Evolutionary conservation across 495 filamentous ascomycete species (phyloP).

Genomic region (Neurospora intermedia): DNA sequence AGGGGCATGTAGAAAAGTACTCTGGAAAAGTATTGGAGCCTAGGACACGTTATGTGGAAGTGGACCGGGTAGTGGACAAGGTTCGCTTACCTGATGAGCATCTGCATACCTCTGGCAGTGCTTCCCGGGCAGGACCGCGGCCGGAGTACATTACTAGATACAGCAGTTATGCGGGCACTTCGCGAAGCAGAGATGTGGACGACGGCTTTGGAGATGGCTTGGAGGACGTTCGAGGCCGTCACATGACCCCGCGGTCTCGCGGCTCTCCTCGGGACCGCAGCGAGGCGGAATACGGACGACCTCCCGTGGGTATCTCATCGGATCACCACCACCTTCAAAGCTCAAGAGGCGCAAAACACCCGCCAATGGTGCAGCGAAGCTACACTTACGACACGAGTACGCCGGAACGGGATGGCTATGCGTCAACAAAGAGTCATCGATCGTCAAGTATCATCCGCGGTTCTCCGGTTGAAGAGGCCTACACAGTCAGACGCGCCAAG

Average conservation of each 20-base stretch:
- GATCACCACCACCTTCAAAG: background rate
- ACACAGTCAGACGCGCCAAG: slow-evolving; percentile 17
- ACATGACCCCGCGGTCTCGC: slow-evolving; percentile 22
- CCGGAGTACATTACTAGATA: slow-evolving; percentile 29
- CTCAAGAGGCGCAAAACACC: slow-evolving; percentile 16
- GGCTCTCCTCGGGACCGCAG: slow-evolving; percentile 22
- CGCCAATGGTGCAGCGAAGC: slow-evolving; percentile 20
- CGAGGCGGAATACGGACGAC: slow-evolving; percentile 21
- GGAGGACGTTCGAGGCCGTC: slow-evolving; percentile 26
- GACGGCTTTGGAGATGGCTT: slow-evolving; percentile 19
- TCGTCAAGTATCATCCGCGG: slow-evolving; percentile 24
- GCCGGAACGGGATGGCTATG: slow-evolving; percentile 26
- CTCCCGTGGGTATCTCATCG: slow-evolving; percentile 11
- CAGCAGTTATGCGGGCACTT: slow-evolving; percentile 15
- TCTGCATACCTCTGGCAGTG: slow-evolving; percentile 6
- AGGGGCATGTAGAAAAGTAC: slow-evolving; percentile 12
- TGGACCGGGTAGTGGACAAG: slow-evolving; percentile 20
- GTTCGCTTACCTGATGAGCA: slow-evolving; percentile 23
- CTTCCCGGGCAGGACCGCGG: slow-evolving; percentile 15
- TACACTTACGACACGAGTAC: slow-evolving; percentile 17
- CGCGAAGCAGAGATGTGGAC: slow-evolving; percentile 33
- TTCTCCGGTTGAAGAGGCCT: slow-evolving; percentile 11
- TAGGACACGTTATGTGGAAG: slow-evolving; percentile 24
- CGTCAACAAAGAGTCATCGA: slow-evolving; percentile 27
- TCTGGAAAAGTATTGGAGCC: slow-evolving; percentile 10